Conservation (phyloP, 805 yeast genomes). For the Starmerella bombi region DNA sequence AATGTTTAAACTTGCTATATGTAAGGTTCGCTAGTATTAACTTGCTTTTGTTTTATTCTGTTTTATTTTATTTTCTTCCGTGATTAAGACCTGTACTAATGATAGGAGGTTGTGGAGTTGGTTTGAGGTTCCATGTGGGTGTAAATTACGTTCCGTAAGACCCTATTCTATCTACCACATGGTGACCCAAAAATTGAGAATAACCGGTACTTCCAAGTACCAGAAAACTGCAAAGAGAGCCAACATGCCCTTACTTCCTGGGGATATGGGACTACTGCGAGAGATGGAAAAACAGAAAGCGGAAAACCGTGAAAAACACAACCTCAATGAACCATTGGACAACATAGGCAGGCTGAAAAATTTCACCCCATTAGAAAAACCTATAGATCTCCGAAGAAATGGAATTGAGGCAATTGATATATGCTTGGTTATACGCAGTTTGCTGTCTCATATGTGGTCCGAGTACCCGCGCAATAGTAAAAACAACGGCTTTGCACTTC, state of each 20-base stretch:
- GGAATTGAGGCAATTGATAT: constrained; percentile 18
- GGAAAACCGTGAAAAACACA: constrained; percentile 4
- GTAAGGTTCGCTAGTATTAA: no score
- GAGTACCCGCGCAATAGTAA: constrained; percentile 23
- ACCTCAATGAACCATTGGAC: constrained; percentile 12
- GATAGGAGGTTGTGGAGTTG: no score
- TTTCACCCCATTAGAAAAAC: constrained; percentile 16
- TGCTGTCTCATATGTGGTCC: constrained; percentile 24
- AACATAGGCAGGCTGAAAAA: constrained; percentile 9
- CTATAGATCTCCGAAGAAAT: constrained; percentile 5
- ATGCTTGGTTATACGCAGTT: constrained; percentile 18
- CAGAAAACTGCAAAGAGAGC: constrained; percentile 5
- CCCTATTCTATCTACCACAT: not conserved
- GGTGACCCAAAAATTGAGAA: constrained; percentile 1
- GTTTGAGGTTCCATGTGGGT: no score
- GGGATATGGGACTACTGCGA: constrained; percentile 16
- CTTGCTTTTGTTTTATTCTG: no score
- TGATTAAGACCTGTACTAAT: no score
- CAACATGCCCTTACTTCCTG: constrained; percentile 19
- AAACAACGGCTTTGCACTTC: constrained; percentile 15
- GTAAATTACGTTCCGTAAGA: not conserved
- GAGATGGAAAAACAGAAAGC: constrained; percentile 22
- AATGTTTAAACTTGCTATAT: no score
- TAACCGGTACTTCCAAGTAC: constrained; percentile 11
- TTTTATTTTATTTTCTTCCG: no score